Percentiles rank a stretch among this genome's conserved stretches.
These are phyloP conservation scores for Tulasnella sp. DNA, from an alignment of 768 basidiomycete species.

Conservation along the genomic window DNA sequence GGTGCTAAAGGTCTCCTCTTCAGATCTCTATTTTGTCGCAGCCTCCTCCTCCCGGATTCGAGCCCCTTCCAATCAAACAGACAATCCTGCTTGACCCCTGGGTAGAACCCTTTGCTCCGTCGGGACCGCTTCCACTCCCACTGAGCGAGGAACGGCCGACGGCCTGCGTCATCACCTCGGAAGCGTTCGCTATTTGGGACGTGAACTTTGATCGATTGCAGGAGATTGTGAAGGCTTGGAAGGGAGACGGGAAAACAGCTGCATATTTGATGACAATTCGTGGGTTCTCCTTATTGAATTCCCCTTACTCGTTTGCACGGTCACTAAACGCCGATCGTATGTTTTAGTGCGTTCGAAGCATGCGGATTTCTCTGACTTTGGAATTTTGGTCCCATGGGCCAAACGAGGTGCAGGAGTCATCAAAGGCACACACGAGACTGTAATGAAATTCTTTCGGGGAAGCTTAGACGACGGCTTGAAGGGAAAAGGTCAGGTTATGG, in stretches of 20 bases:
- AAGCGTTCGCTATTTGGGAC: slow-evolving; percentile 68
- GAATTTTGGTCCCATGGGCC: background rate
- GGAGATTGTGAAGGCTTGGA: slow-evolving; percentile 45
- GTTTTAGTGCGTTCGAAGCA: slow-evolving; percentile 13
- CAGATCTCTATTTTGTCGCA: slow-evolving; percentile 49
- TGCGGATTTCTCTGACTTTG: slow-evolving; percentile 15
- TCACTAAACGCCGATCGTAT: background rate
- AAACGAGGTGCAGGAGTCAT: background rate
- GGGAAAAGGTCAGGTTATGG: slow-evolving; percentile 8
- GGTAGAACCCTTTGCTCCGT: slow-evolving; percentile 62
- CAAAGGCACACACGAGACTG: slow-evolving; percentile 3
- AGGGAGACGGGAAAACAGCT: background rate
- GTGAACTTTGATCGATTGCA: slow-evolving; percentile 53
- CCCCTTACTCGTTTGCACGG: background rate
- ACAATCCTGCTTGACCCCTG: slow-evolving; percentile 71
- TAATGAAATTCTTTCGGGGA: slow-evolving; percentile 11
- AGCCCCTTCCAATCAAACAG: slow-evolving; percentile 42
- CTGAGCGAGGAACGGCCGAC: slow-evolving; percentile 20
- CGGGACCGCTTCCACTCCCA: slow-evolving; percentile 30
- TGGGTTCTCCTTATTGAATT: background rate
- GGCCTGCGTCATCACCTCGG: slow-evolving; percentile 62
- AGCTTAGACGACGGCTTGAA: slow-evolving; percentile 4
- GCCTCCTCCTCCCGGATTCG: slow-evolving; percentile 30
- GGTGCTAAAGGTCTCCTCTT: background rate
- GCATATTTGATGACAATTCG: slow-evolving; percentile 15